Evolutionary conservation across 192 early-diverging fungal species (phyloP).

Genomic region (Spizellomyces sp.): DNA sequence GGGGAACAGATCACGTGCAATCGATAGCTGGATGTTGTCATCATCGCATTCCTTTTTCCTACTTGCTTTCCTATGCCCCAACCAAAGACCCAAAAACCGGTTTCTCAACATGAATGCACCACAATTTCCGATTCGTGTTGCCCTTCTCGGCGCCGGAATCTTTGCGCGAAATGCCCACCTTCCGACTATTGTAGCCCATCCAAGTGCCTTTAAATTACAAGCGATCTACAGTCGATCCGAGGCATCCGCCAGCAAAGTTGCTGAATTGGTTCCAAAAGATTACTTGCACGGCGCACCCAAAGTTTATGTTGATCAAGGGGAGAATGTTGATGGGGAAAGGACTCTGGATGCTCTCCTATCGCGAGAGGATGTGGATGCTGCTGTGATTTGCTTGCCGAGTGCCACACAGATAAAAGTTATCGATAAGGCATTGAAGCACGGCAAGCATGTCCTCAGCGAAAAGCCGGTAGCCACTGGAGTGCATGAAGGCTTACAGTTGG

Average conservation of each 20-base stretch:
- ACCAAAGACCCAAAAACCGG: too few species aligned
- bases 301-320: constrained; percentile 11
- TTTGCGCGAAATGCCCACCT: constrained; percentile 22
- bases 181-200: constrained; percentile 11
- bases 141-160: constrained; percentile 28
- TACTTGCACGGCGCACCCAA: constrained; percentile 2
- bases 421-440: not conserved
- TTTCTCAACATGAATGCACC: too few species aligned
- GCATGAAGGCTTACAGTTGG: not conserved
- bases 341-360: constrained; percentile 7
- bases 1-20: too few species aligned
- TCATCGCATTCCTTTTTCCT: too few species aligned
- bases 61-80: too few species aligned
- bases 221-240: constrained; percentile 13
- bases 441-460: constrained; percentile 24
- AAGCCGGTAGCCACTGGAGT: constrained; percentile 11
- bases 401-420: constrained; percentile 6
- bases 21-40: too few species aligned
- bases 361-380: constrained; percentile 8
- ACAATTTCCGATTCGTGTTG: not conserved
- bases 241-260: not conserved
- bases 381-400: constrained; percentile 11
- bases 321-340: not conserved
- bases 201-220: not conserved
- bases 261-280: not conserved